Percentiles rank a stretch among this genome's conserved stretches.
phyloP scores from a whole-genome alignment of 257 asterid species.

The Ocimum tenuiflorum region DNA sequence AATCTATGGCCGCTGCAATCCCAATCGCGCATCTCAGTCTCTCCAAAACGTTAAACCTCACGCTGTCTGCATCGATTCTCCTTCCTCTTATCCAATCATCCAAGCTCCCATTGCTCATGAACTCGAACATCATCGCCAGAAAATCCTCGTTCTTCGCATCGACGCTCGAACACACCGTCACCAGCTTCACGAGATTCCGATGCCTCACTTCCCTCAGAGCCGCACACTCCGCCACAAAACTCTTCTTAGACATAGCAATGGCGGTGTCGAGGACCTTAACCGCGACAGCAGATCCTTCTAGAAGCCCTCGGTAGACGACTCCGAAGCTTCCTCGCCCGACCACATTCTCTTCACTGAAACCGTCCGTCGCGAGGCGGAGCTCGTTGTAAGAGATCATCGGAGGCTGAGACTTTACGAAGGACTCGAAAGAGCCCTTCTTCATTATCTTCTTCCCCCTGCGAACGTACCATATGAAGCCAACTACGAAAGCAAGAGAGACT shows the following conservation, averaged over 20 bases:
- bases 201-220: conserved; percentile 45
- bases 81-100: conserved; percentile 48
- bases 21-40: conserved; percentile 35
- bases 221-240: conserved; percentile 43
- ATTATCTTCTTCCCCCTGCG: conserved; percentile 13
- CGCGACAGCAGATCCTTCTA: conserved; percentile 34
- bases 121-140: conserved; percentile 43
- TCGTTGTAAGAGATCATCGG: conserved; percentile 40
- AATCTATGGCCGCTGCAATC: conserved; percentile 44
- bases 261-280: conserved; percentile 38
- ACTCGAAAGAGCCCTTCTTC: background rate
- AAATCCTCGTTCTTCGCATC: conserved; percentile 39
- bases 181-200: conserved; percentile 48
- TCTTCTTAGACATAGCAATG: conserved; percentile 25
- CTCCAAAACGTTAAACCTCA: conserved; percentile 21
- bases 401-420: conserved; percentile 16
- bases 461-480: conserved; percentile 24
- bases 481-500: background rate
- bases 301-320: conserved; percentile 42
- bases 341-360: conserved; percentile 39
- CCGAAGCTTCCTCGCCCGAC: conserved; percentile 52
- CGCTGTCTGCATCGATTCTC: conserved; percentile 22
- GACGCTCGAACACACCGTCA: conserved; percentile 43
- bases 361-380: conserved; percentile 43
- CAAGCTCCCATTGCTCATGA: conserved; percentile 62